These are phyloP conservation scores for Kokia cookei DNA, from an alignment of 441 rosid genomes.

Conservation along the genomic window DNA sequence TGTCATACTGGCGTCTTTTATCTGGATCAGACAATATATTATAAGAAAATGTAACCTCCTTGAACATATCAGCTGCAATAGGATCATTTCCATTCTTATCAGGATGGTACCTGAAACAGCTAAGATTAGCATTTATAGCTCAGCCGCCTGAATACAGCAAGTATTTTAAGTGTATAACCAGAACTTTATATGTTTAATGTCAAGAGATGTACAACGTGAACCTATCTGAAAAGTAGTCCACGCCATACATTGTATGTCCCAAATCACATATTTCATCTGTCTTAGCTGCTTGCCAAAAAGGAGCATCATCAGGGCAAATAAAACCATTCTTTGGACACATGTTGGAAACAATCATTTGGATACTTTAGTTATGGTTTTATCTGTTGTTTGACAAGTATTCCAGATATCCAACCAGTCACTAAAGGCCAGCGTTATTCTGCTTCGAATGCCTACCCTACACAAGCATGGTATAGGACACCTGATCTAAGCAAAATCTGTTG, in stretches of 20 bases:
- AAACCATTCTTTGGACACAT: background rate
- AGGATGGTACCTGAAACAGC: constrained; percentile 83
- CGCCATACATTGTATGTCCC: background rate
- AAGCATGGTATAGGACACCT: too few species aligned
- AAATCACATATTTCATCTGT: background rate
- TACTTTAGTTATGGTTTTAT: background rate
- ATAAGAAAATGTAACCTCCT: constrained; percentile 90
- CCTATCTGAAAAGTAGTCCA: background rate
- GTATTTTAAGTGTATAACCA: background rate
- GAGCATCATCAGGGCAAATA: background rate
- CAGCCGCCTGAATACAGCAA: background rate
- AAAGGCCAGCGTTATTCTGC: background rate
- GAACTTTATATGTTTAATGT: background rate
- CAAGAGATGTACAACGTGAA: background rate
- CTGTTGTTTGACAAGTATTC: background rate
- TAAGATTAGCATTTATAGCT: background rate
- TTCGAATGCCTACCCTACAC: background rate
- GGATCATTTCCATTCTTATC: constrained; percentile 96
- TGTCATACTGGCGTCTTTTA: constrained; percentile 76
- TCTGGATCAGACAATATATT: constrained; percentile 87
- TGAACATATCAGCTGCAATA: constrained; percentile 81
- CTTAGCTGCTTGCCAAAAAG: background rate
- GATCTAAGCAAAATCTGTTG: background rate
- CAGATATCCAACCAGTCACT: background rate
- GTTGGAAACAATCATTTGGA: background rate